Base-by-base conservation (phyloP, 140 eudicot genomes). In the Oenanthe javanica region DNA sequence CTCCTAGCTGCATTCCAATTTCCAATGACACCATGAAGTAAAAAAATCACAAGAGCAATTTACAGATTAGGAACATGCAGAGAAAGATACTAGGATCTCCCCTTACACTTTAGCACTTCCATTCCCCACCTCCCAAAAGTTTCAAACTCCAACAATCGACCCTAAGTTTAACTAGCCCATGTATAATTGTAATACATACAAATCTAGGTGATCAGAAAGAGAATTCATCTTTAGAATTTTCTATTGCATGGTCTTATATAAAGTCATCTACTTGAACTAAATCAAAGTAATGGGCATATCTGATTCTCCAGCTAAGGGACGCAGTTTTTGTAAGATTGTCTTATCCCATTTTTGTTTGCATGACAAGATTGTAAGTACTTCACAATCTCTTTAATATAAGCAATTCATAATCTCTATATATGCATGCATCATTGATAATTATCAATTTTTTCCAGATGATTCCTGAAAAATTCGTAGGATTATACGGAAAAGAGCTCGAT, bases 361-460 rank as follows among this genome's bases (percentile, higher is more conserved):
- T 19, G 64, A 55, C 6, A 55, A 55, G 64, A 55, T 55, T 0
- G 64, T 19, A 18, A 55, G 64, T 55, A 18, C 19, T 6, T 19
- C 10, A 19, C 8, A 5, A 19, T 18, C 64, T 55, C 25, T 19
- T 7, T 25, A 5, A 5, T 55, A 52, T 1, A 55, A 18, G 64
- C 25, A 55, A 4, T 55, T 5, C 23, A 55, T 3, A 55, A 12
- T 12, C 63, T 55, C 63, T 18, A 18, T 31, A 55, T 19, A 55
- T 55, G 64, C 64, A 18, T 55, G 64, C n/a, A 5, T 5, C 10
- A 55, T 6, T 54, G n/a, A 54, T 5, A 0, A 15, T 18, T 6
- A 7, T 8, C 13, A 72, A 11, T 18, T 54, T 25, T 69, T 69
- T 8, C 8, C 84, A 80, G 87, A 76, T 27, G 49, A 76, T 84